Base-by-base conservation (phyloP, 805 yeast species). In the Lachancea waltii region DNA sequence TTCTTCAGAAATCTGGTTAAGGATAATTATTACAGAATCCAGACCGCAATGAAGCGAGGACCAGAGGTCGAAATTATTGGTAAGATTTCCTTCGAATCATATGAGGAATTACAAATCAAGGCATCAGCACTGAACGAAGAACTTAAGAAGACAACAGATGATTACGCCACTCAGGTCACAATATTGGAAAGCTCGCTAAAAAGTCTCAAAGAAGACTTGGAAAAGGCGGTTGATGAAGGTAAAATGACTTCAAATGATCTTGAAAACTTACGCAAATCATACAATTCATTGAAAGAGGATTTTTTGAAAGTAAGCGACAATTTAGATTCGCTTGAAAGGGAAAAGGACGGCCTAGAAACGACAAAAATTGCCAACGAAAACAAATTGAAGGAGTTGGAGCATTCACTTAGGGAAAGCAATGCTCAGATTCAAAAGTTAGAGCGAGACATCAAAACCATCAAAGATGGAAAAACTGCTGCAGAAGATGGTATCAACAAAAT, bases 401-500 rank as follows among this genome's bases (percentile, higher is more conserved):
- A 41, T 3, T 35, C 43, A 3, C 22, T 52, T 3, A 40, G 36
- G 2, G 41, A 56, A 14, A 24, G 46, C 1, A 33, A 41, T 2
- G 39, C 51, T 4, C 52, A 47, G n/a, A 40, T 62, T 5, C 38
- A 48, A 7, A 36, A 36, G 8, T 35, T 64, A 18, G 54, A 50
- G 13, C 45, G 45, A 2, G 58, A 59, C 9, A 43, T 67, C 3
- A 48, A 53, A 5, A 52, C 44, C 1, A 35, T 57, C 5, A 44
- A 44, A 1, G 45, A 28, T 1, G 72, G 70, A 9, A 81, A 77
- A 48, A 68, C 68, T 18, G 79, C 73, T 46, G 83, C 90, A 1
- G 96, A 89, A 51, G 80, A 77, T 42, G 97, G 95, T 3, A 80
- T 89, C 36, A 87, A 87, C 54, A 87, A 86, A 49, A 84, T 89